Evolutionary conservation across 495 filamentous ascomycete genomes (phyloP).

Genomic region (Durotheca rogersii): DNA sequence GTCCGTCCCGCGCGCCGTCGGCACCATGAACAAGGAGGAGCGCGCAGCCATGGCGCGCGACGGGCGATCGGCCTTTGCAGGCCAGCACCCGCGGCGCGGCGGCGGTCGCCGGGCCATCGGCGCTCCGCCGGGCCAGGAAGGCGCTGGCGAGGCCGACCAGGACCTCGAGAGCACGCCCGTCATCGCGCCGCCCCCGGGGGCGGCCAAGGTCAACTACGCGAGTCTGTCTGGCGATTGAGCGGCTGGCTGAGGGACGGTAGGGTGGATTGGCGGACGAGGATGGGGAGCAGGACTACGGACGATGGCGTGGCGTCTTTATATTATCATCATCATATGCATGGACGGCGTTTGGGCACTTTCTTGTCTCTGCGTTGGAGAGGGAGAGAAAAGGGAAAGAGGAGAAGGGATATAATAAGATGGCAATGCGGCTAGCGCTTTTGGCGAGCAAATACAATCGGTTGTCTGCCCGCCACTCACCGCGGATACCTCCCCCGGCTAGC

Average conservation of each 20-base stretch:
- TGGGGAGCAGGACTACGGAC: no score
- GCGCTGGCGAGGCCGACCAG: slow-evolving; percentile 38
- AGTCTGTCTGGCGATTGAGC: slow-evolving; percentile 78
- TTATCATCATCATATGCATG: no score
- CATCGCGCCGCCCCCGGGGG: slow-evolving; percentile 82
- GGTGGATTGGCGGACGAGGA: no score
- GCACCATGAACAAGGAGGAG: slow-evolving; percentile 83
- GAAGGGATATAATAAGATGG: slow-evolving; percentile 23
- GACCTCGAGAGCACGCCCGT: slow-evolving; percentile 51
- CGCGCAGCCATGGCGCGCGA: slow-evolving; percentile 72
- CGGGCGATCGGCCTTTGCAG: slow-evolving; percentile 57
- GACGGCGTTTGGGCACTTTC: slow-evolving; percentile 36
- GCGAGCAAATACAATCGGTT: no score
- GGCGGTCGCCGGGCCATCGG: slow-evolving; percentile 35
- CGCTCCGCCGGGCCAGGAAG: slow-evolving; percentile 28
- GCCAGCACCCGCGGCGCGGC: slow-evolving; percentile 34
- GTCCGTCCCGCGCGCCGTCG: slow-evolving; percentile 87
- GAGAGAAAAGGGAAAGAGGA: slow-evolving; percentile 47
- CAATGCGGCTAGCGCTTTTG: no score
- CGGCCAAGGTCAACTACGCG: slow-evolving; percentile 76
- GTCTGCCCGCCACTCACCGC: no score
- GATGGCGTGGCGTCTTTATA: no score
- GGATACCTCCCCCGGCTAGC: no score
- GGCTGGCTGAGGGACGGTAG: no score
- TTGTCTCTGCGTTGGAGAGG: no score